A percentile compares a stretch with the other conserved stretches of the same genome.
These are phyloP conservation scores for Calonectria hongkongensis DNA, from an alignment of 2,329 filamentous ascomycete species.

Conservation along the genomic window DNA sequence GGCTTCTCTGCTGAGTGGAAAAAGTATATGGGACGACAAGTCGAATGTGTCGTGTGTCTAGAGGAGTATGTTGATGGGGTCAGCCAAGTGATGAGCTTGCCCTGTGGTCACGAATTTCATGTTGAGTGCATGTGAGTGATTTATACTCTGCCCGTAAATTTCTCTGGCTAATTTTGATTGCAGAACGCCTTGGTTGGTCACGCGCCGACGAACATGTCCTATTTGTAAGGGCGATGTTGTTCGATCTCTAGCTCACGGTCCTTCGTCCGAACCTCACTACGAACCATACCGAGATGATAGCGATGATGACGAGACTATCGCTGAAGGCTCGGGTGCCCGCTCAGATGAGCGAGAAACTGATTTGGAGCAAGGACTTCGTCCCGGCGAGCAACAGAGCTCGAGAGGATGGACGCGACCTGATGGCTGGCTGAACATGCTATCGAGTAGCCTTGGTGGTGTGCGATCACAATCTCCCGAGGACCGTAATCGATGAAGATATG, in stretches of 20 bases:
- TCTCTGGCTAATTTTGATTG: slow-evolving; percentile 48
- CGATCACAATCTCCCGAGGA: slow-evolving; percentile 54
- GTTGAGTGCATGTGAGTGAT: slow-evolving; percentile 95
- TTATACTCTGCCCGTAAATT: background rate
- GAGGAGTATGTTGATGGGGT: slow-evolving; percentile 98
- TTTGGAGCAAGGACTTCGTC: slow-evolving; percentile 65
- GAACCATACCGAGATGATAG: slow-evolving; percentile 74
- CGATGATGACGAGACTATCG: slow-evolving; percentile 62
- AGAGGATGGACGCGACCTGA: slow-evolving; percentile 54
- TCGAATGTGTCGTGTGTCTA: slow-evolving; percentile 96
- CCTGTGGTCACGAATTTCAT: slow-evolving; percentile 98
- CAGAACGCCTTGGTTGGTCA: slow-evolving; percentile 97
- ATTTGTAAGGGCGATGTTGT: slow-evolving; percentile 99
- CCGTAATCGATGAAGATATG: slow-evolving; percentile 45
- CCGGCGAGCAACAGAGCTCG: slow-evolving; percentile 47
- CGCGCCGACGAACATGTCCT: slow-evolving; percentile 94
- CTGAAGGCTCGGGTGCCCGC: slow-evolving; percentile 58
- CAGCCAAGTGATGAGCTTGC: slow-evolving; percentile 96
- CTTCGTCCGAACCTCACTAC: slow-evolving; percentile 71
- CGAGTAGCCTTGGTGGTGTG: slow-evolving; percentile 53
- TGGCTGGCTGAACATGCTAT: slow-evolving; percentile 63
- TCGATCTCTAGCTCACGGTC: slow-evolving; percentile 75
- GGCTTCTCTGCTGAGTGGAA: slow-evolving; percentile 73
- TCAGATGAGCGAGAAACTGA: slow-evolving; percentile 60
- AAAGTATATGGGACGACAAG: slow-evolving; percentile 80